phyloP scores from a whole-genome alignment of 345 rosid species.

The Lumnitzera littorea region DNA sequence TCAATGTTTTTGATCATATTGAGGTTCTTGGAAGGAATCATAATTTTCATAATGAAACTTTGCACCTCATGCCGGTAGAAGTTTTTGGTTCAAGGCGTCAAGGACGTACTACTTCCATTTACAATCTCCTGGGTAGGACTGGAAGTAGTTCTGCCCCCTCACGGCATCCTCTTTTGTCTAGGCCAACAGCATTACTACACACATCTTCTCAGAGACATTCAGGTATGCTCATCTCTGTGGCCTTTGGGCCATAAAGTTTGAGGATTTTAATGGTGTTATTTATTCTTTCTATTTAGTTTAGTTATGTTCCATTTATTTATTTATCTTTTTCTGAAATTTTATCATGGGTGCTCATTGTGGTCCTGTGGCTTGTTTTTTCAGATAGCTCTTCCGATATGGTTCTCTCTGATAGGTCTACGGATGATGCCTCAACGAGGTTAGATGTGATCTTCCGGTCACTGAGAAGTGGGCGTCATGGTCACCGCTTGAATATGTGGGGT shows the following conservation, averaged over 20 bases:
- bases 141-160: conserved; percentile 58
- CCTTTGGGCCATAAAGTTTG: not conserved
- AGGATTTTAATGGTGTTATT: not conserved
- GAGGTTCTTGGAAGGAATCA: conserved; percentile 89
- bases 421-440: conserved; percentile 42
- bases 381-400: conserved; percentile 43
- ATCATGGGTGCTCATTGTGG: too few relatives aligned
- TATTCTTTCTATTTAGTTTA: not conserved
- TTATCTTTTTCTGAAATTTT: too few relatives aligned
- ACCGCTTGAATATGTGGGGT: conserved; percentile 84
- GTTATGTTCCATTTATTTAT: not conserved
- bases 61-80: conserved; percentile 95
- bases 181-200: conserved; percentile 41
- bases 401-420: conserved; percentile 47
- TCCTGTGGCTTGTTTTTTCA: conserved; percentile 10
- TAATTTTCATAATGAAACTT: conserved; percentile 75
- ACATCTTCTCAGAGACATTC: conserved; percentile 44
- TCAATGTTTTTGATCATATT: conserved; percentile 86
- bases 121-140: conserved; percentile 79
- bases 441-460: conserved; percentile 82
- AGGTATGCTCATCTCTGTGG: conserved; percentile 31
- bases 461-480: conserved; percentile 81
- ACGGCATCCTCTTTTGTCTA: conserved; percentile 81
- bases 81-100: conserved; percentile 96
- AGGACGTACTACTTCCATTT: conserved; percentile 90